Evolutionary conservation across 805 yeast species (phyloP), one percentile per base, ranked within the genome.

Genomic region (Candida tibetensis): DNA sequence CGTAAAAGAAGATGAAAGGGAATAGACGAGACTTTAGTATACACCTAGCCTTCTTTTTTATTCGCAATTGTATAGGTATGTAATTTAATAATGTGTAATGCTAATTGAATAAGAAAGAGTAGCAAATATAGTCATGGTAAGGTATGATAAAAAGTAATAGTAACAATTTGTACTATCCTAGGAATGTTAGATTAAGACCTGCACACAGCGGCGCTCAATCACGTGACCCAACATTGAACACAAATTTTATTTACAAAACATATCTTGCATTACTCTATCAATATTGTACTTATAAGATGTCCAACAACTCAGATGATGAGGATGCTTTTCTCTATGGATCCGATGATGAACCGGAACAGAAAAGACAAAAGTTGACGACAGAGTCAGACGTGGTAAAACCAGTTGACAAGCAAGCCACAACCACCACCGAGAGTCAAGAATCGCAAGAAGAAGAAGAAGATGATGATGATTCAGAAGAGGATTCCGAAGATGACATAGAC

Each of bases 401-500:
- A n/a, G 53, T 49, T 12, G 52, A 42, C 15, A 43, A 49, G 36
- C 32, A 43, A 23, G 42, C 47, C 14, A 42, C 44, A 10, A 42
- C 28, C 53, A 33, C 47, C 53, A 26, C 55, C 33, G 50, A 55
- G 23, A 53, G 47, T 13, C 64, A 47, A 28, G 47, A 47, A 14
- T 56, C 35, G 32, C 37, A 40, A 15, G 47, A 46, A 35, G 42
- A 66, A 3, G 76, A 64, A 2, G 76, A 63, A 2, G 70, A 63
- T 3, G 74, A 66, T 12, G 75, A 66, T 3, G 73, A 63, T 5
- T 70, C 63, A 4, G 76, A 67, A 9, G 74, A 62, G 5, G 81
- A 72, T 15, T 74, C 72, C 6, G 82, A 75, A 14, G 82, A 81
- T 39, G 93, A 85, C 52, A 77, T 90, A 25, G 96, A 90, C 60